Evolutionary conservation across 1,284 basidiomycete species (phyloP), one percentile per base, ranked within the genome.

Genomic region (Ganoderma resinaceum): DNA sequence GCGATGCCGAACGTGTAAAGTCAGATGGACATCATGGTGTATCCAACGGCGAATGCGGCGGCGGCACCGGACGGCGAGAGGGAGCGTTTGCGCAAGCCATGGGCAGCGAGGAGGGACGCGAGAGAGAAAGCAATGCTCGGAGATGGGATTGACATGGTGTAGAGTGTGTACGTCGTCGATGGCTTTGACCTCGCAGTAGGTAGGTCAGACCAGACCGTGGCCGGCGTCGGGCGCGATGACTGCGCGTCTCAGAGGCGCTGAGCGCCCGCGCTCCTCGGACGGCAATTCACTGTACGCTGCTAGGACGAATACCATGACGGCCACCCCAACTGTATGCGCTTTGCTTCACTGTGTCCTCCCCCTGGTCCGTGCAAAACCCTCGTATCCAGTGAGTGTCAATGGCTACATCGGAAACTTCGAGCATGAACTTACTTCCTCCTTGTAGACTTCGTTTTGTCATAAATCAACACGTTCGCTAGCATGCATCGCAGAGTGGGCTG

Each of bases 1-100:
- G 90, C 85, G 7, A 89, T 80, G 12, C 93, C 95, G 76, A 96
- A 94, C 0, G 87, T 84, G 61, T 85, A 83, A 26, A 91, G 81
- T 9, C 85, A 87, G 16, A 88, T 86, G 18, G 88, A 82, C 77
- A 94, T 83, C 77, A 89, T 87, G 7, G 85, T 73, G 76, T 89
- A 88, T 9, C 95, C 96, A 9, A 95, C 88, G 5, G 89, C 63
- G 74, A 93, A 91, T 0, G 95, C 96, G 0, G 92, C 89, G 1
- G 87, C 72, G 0, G 94, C 93, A n/a, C 94, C 94, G 58, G 84
- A 86, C 0, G 86, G 86, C 0, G 91, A 92, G 18, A 94, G 82
- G 1, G 91, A 92, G 55, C 86, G 83, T 71, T 86, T 84, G 43
- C 86, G 81, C 16, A 84, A 80, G 0, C 90, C 90, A 77, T 88